Evolutionary conservation across 192 early-diverging fungal genomes (phyloP).

Genomic region (Coemansia sp.): DNA sequence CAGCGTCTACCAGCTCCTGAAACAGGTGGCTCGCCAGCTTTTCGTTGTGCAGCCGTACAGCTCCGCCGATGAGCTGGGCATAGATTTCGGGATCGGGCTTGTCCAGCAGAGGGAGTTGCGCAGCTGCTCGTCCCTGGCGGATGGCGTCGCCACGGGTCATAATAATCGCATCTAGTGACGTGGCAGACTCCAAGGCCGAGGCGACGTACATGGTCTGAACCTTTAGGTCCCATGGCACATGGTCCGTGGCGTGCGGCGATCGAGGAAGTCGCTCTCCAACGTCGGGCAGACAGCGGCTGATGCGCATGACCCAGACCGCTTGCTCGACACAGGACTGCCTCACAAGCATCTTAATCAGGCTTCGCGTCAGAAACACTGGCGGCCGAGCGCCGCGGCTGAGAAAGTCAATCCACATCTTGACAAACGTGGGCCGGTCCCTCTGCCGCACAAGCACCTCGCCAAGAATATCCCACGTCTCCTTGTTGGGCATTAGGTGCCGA

Average conservation of each 20-base stretch:
- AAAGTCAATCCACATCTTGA: constrained; percentile 47
- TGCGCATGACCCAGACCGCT: constrained; percentile 55
- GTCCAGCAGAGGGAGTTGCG: constrained; percentile 34
- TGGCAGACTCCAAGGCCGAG: constrained; percentile 41
- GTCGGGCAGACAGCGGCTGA: constrained; percentile 49
- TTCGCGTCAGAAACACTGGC: constrained; percentile 31
- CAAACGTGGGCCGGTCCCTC: constrained; percentile 47
- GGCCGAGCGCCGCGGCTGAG: constrained; percentile 50
- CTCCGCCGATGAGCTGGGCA: constrained; percentile 46
- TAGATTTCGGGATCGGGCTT: constrained; percentile 42
- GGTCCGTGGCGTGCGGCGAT: constrained; percentile 21
- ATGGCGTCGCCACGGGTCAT: constrained; percentile 34
- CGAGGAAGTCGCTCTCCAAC: constrained; percentile 29
- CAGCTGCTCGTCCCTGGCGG: constrained; percentile 33
- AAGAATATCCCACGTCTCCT: constrained; percentile 49
- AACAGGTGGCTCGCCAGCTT: constrained; percentile 45
- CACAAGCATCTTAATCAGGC: constrained; percentile 43
- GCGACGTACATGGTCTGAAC: constrained; percentile 49
- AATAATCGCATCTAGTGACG: constrained; percentile 24
- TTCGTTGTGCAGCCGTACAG: constrained; percentile 34
- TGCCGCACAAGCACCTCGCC: constrained; percentile 43
- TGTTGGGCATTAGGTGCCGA: constrained; percentile 43
- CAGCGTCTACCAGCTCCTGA: constrained; percentile 41
- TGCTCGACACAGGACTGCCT: constrained; percentile 48
- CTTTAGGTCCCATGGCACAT: constrained; percentile 51